Conservation (phyloP, 139 green algal genomes). For the Chlamydomonas sphaeroides region DNA sequence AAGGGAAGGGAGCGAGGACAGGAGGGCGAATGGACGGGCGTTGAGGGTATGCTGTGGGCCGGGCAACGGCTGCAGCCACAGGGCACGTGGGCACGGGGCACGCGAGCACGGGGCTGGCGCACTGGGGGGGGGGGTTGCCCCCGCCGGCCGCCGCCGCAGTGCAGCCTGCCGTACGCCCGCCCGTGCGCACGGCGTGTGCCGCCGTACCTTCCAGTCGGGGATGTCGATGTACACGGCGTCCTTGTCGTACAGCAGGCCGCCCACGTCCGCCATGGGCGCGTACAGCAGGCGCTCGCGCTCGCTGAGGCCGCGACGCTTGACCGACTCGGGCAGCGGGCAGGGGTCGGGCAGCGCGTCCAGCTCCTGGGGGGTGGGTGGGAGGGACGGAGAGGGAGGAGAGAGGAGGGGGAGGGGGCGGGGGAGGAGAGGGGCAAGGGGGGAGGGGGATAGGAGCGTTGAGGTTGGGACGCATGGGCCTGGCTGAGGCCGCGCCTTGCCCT, state of each 20-base stretch:
- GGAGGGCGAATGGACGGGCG: too few species aligned
- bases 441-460: constrained; percentile 45
- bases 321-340: constrained; percentile 89
- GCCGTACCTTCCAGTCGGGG: constrained; percentile 91
- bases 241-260: constrained; percentile 95
- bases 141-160: too few species aligned
- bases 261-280: constrained; percentile 96
- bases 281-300: constrained; percentile 94
- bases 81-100: too few species aligned
- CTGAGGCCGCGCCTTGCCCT: too few species aligned
- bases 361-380: constrained; percentile 69
- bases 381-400: background rate
- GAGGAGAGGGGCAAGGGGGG: too few species aligned
- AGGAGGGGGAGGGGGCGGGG: background rate
- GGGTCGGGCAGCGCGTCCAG: constrained; percentile 90
- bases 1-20: background rate
- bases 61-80: background rate
- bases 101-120: too few species aligned
- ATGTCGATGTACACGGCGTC: constrained; percentile 99
- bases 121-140: too few species aligned
- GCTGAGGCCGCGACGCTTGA: constrained; percentile 82
- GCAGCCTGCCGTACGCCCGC: too few species aligned
- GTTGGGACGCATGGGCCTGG: too few species aligned
- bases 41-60: too few species aligned
- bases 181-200: background rate